Conservation (phyloP, 352 stramenopile species). For the Phytophthora citricola region DNA sequence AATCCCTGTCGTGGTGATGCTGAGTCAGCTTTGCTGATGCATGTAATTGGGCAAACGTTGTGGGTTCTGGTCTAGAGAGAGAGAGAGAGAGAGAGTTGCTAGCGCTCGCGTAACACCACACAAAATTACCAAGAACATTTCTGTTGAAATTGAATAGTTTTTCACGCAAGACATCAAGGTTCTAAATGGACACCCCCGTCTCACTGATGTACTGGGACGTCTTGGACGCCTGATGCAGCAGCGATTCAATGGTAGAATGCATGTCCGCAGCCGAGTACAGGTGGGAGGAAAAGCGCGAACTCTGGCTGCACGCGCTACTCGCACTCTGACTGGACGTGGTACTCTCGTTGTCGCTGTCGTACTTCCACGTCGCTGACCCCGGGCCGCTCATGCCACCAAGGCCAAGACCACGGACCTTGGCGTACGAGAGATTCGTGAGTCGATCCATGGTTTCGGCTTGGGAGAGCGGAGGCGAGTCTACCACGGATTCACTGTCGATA, state of each 20-base stretch:
- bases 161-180: slow-evolving; percentile 17
- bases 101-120: no score
- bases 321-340: slow-evolving; percentile 55
- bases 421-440: slow-evolving; percentile 41
- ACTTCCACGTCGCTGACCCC: slow-evolving; percentile 48
- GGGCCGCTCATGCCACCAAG: slow-evolving; percentile 30
- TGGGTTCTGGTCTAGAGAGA: no score
- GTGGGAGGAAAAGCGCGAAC: slow-evolving; percentile 50
- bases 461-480: slow-evolving; percentile 40
- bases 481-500: slow-evolving; percentile 53
- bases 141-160: slow-evolving; percentile 10
- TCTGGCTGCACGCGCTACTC: slow-evolving; percentile 40
- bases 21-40: background rate
- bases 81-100: no score
- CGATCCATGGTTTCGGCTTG: slow-evolving; percentile 48
- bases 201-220: slow-evolving; percentile 69
- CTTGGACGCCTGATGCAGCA: slow-evolving; percentile 70
- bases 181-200: slow-evolving; percentile 50
- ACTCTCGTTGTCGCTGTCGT: slow-evolving; percentile 64
- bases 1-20: slow-evolving; percentile 9
- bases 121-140: background rate
- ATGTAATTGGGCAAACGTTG: background rate
- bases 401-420: slow-evolving; percentile 49
- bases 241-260: slow-evolving; percentile 77
- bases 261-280: slow-evolving; percentile 64